Base-by-base conservation (phyloP, 1,284 basidiomycete species). In the Stereum hirsutum region DNA sequence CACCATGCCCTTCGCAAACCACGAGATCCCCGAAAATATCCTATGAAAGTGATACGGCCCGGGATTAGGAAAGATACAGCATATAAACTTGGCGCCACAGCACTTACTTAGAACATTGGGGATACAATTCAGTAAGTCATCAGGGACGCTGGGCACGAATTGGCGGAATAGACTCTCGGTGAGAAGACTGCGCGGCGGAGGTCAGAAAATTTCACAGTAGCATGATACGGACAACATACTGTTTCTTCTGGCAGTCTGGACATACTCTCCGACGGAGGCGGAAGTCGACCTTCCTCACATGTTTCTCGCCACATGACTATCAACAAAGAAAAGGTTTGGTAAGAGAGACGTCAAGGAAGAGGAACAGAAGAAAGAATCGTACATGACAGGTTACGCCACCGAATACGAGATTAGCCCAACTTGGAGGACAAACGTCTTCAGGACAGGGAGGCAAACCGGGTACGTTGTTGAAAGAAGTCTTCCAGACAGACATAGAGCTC, bases 331-430 rank as follows among this genome's bases (percentile, higher is more conserved):
- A 19, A 15, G 6, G 11, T 14, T 20, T 8, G 15, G 11, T 10
- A 15, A 25, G n/a, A 7, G 1, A 3, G 23, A n/a, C 4, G 25
- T 4, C 6, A 6, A 30, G 28, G 28, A 30, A 30, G 14, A 19
- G n/a, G n/a, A n/a, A n/a, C n/a, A n/a, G n/a, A n/a, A n/a, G 3
- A 10, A 37, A 43, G 26, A 11, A 17, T 15, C 42, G 14, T 15
- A 49, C 48, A 23, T 49, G 32, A 15, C 48, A 49, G 25, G n/a
- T 47, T 3, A 41, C 19, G 8, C 45, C 42, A 10, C 48, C 48
- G 36, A 44, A 49, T 6, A 49, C 36, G 2, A 49, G 17, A 26
- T 41, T 33, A 14, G 39, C 31, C 48, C 48, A 49, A 21, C 39
- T 39, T 6, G 42, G 39, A 3, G 39, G 41, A 3, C 39, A 24